Percentiles rank a stretch among this genome's conserved stretches.
phyloP scores from a whole-genome alignment of 1,139 yeast species.

The Schwanniomyces etchellsii region DNA sequence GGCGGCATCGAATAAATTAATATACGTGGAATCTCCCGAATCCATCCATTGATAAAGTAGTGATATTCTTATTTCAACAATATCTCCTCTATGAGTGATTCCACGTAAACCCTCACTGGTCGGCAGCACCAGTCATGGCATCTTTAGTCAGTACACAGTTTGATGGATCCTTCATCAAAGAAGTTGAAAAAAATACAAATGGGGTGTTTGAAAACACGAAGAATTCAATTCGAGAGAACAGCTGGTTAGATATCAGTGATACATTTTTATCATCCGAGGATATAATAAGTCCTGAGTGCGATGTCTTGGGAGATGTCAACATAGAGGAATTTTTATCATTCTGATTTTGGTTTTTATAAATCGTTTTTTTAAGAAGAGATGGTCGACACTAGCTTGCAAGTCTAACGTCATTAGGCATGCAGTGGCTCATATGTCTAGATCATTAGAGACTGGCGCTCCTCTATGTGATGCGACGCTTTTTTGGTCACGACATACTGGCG shows the following conservation, averaged over 20 bases:
- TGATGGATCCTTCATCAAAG: background rate
- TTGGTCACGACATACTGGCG: no score
- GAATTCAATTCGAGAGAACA: background rate
- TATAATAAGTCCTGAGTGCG: constrained; percentile 2
- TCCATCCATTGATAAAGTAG: constrained; percentile 24
- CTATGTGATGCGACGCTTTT: background rate
- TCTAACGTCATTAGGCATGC: no score
- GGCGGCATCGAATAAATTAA: constrained; percentile 15
- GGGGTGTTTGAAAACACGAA: background rate
- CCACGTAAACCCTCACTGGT: constrained; percentile 19
- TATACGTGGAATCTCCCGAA: constrained; percentile 19
- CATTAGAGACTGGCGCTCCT: no score
- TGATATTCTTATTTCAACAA: constrained; percentile 14
- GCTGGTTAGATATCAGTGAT: background rate
- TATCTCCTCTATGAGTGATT: constrained; percentile 5
- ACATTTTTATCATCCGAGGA: background rate
- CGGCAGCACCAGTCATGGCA: constrained; percentile 40
- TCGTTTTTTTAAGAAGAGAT: no score
- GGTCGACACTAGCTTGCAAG: no score
- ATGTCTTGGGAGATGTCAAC: constrained; percentile 3
- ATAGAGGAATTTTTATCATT: constrained; percentile 8
- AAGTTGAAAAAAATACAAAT: no score
- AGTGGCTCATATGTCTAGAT: no score
- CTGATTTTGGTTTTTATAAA: constrained; percentile 3
- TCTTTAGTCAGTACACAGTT: constrained; percentile 3